phyloP scores from a whole-genome alignment of 2,329 filamentous ascomycete genomes.

The Exophiala phaeomuriformis region DNA sequence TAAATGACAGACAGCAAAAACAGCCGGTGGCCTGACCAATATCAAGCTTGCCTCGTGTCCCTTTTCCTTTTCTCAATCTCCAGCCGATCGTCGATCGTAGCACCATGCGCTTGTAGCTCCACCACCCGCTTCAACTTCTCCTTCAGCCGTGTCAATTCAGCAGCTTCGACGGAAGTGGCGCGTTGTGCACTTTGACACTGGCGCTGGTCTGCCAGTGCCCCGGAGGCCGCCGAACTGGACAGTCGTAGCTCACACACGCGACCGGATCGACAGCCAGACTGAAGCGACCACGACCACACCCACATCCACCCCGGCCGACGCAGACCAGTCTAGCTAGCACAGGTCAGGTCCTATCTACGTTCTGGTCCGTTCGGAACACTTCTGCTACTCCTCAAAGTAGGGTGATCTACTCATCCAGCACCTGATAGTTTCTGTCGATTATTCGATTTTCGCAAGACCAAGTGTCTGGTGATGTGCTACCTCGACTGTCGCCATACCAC shows the following conservation, averaged over 20 bases:
- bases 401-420: slow-evolving; percentile 17
- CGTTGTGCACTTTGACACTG: slow-evolving; percentile 1
- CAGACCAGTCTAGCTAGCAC: too few species aligned
- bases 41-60: neutral
- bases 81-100: neutral
- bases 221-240: neutral
- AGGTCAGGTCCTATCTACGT: neutral
- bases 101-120: neutral
- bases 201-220: neutral
- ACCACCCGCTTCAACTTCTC: neutral
- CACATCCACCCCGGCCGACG: neutral
- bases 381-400: neutral
- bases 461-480: neutral
- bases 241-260: too few species aligned
- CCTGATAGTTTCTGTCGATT: slow-evolving; percentile 1
- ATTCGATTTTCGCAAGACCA: neutral
- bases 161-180: neutral
- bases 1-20: slow-evolving; percentile 10
- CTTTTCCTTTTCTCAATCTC: neutral
- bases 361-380: neutral
- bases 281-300: neutral
- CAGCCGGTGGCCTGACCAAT: neutral
- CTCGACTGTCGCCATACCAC: neutral
- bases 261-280: too few species aligned
- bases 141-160: neutral